A percentile compares a stretch with the other conserved stretches of the same genome.
Evolutionary conservation across 2,329 filamentous ascomycete species (phyloP).

Genomic region (Leptosphaerulina australis): DNA sequence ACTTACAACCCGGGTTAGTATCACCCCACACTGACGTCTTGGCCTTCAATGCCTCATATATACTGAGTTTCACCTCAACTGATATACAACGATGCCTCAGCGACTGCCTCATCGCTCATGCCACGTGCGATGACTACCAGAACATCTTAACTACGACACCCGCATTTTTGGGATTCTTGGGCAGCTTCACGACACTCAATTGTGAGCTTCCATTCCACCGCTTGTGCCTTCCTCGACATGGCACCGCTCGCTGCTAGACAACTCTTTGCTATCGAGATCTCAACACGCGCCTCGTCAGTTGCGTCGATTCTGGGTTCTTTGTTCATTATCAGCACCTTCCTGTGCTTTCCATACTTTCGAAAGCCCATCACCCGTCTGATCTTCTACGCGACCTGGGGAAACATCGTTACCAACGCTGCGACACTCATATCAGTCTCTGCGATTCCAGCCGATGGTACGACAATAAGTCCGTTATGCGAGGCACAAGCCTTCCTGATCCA

Average conservation of each 20-base stretch:
- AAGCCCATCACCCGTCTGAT: conserved; percentile 87
- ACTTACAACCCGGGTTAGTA: not conserved
- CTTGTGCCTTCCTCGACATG: not conserved
- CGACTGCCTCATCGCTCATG: not conserved
- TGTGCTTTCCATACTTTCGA: conserved; percentile 71
- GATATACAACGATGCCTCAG: not conserved
- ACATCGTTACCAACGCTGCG: conserved; percentile 76
- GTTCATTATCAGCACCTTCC: conserved; percentile 75
- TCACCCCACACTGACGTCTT: too few species aligned
- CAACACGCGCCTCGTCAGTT: conserved; percentile 72
- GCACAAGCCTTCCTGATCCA: conserved; percentile 82
- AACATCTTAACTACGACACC: not conserved
- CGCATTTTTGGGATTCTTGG: not conserved
- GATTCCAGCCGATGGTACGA: conserved; percentile 45
- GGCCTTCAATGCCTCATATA: not conserved
- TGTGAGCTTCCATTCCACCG: too few species aligned
- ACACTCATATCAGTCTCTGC: conserved; percentile 73
- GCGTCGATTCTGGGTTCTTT: conserved; percentile 73
- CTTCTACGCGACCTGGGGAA: conserved; percentile 83
- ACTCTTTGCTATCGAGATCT: conserved; percentile 58
- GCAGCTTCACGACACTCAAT: not conserved
- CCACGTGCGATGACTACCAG: not conserved
- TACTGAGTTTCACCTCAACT: conserved; percentile 2
- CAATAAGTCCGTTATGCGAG: conserved; percentile 67
- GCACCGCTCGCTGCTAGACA: not conserved